phyloP scores from a whole-genome alignment of 1,139 yeast species.

The Sugiyamaella castrensis region DNA sequence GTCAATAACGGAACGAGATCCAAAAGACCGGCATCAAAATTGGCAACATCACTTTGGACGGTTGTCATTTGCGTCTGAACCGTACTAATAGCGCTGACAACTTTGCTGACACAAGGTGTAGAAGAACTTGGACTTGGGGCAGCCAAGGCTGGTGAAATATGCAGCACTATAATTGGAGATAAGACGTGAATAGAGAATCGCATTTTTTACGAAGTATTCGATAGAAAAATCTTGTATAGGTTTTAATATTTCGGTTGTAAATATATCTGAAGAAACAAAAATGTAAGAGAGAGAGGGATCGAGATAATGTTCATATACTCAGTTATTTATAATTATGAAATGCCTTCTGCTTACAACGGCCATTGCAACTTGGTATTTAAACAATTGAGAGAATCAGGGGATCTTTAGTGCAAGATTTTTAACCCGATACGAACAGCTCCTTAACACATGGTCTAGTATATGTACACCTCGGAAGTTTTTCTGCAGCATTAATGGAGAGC shows the following conservation, averaged over 20 bases:
- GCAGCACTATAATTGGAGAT: no score
- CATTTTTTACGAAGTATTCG: constrained; percentile 1
- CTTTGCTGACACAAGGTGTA: constrained; percentile 4
- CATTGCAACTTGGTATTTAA: no score
- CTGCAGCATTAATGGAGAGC: no score
- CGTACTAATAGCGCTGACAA: constrained; percentile 3
- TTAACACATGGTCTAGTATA: no score
- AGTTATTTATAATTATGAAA: no score
- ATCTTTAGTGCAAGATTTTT: no score
- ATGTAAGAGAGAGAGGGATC: no score
- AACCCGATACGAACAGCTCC: no score
- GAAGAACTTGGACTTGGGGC: constrained; percentile 8
- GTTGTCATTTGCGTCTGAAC: constrained; percentile 8
- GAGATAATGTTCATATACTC: no score
- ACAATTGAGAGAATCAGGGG: no score
- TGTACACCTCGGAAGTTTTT: no score
- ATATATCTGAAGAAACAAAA: background rate
- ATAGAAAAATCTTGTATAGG: background rate
- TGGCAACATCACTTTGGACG: constrained; percentile 5
- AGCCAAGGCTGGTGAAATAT: constrained; percentile 4
- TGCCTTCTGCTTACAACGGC: no score
- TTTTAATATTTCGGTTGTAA: background rate
- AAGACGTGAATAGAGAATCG: constrained; percentile 1
- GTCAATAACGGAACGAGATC: constrained; percentile 20
- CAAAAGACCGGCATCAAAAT: constrained; percentile 13